Evolutionary conservation across 2,329 filamentous ascomycete species (phyloP), one percentile per base, ranked within the genome.

Genomic region (Hypocrella siamensis): DNA sequence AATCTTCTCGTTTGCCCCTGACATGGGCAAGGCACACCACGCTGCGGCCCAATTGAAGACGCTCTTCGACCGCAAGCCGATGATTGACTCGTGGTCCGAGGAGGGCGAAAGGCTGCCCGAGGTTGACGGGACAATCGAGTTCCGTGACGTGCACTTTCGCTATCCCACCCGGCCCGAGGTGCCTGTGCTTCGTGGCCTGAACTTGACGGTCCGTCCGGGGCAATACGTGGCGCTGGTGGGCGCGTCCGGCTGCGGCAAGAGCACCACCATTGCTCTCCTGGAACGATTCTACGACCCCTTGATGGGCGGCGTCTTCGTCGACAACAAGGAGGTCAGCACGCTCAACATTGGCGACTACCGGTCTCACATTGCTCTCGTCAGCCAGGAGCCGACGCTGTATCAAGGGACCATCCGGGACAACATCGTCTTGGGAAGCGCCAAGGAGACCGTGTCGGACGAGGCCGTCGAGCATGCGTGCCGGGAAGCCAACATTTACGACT

Each of bases 261-360:
- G 76, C 31, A 96, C 90, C 0, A 92, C 86, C 0, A 93, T 96
- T 49, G 80, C 83, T 4, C 66, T 96, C 4, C 63, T 96, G 19
- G 88, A 96, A 52, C 79, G 90, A 21, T 96, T 96, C 60, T 96
- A 96, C 49, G 85, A 96, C 44, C 82, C 86, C 0, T 65, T 90
- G 0, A 67, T 72, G 0, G 90, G 90, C 10, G 75, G 75, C 11
- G 66, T 98, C 21, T 82, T 74, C 36, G 65, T 96, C 14, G 88
- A 96, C 46, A 83, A 76, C 34, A 72, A 76, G 40, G 82, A 93
- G 39, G 83, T 96, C 45, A 78, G 74, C 37, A 66, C 65, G 9
- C 63, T 94, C 30, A 88, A 93, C 46, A 64, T 93, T 47, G 85
- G 82, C 54, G 75, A 86, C 34, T 94, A 94, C 58, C 78, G 90